Conservation (phyloP, 345 rosid genomes). For the Sisymbrium altissimum region DNA sequence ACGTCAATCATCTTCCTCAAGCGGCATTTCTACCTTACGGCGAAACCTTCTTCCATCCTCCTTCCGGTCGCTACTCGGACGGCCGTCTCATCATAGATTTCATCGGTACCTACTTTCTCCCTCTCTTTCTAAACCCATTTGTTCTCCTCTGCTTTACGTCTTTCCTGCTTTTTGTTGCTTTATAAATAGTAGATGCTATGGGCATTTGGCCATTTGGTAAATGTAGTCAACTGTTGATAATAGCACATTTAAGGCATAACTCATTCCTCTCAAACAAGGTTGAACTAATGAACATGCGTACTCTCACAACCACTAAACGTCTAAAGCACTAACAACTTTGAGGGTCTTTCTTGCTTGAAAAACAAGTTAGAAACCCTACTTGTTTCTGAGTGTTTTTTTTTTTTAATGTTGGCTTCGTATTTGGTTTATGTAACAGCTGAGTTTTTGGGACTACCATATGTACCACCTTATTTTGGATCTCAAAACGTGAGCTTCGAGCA, state of each 20-base stretch:
- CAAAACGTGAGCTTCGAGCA: slow-evolving; percentile 27
- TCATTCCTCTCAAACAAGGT: not conserved
- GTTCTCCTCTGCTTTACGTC: not conserved
- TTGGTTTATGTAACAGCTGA: slow-evolving; percentile 34
- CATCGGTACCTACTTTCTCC: slow-evolving; percentile 32
- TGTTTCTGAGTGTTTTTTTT: not conserved
- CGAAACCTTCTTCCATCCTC: slow-evolving; percentile 40
- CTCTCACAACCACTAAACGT: not conserved
- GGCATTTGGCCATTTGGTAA: not conserved
- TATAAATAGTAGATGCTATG: not conserved
- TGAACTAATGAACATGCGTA: not conserved
- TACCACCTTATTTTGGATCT: slow-evolving; percentile 40
- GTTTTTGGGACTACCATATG: slow-evolving; percentile 31
- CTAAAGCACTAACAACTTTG: not conserved
- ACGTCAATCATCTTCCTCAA: slow-evolving; percentile 11
- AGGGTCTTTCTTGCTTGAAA: not conserved
- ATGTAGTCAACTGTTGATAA: not conserved
- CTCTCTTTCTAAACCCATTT: not conserved
- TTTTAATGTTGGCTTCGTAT: not conserved
- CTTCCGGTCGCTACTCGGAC: slow-evolving; percentile 49
- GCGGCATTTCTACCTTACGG: slow-evolving; percentile 44
- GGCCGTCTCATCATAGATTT: slow-evolving; percentile 58
- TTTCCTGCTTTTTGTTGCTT: not conserved
- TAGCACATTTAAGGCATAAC: not conserved
- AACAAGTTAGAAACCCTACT: not conserved